These are phyloP conservation scores for Ambrosia trifida DNA, from an alignment of 129 eudicot species.

Conservation along the genomic window DNA sequence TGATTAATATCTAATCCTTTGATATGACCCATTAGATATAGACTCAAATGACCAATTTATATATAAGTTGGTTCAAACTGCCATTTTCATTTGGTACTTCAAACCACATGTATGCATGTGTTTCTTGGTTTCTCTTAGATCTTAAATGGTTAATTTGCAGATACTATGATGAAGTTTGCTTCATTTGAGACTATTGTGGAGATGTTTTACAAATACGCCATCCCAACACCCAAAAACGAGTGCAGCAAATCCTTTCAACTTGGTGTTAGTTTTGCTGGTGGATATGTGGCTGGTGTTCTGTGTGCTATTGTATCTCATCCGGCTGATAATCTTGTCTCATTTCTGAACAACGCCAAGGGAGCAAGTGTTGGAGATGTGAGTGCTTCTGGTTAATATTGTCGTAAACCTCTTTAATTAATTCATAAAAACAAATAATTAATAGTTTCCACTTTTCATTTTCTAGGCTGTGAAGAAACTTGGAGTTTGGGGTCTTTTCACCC, in stretches of 20 bases:
- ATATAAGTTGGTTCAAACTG: background rate
- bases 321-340: slow-evolving; percentile 44
- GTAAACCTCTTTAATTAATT: background rate
- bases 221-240: slow-evolving; percentile 77
- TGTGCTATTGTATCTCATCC: slow-evolving; percentile 42
- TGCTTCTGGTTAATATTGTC: slow-evolving; percentile 5
- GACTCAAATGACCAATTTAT: background rate
- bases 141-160: slow-evolving; percentile 45
- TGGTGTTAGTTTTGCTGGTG: slow-evolving; percentile 94
- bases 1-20: background rate
- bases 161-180: slow-evolving; percentile 98
- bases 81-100: background rate
- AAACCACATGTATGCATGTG: background rate
- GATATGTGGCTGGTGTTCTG: slow-evolving; percentile 84
- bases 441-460: background rate
- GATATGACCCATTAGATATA: background rate
- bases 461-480: slow-evolving; percentile 59
- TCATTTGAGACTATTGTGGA: slow-evolving; percentile 92
- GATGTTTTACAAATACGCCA: slow-evolving; percentile 71
- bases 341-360: slow-evolving; percentile 42
- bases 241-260: slow-evolving; percentile 86
- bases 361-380: slow-evolving; percentile 67
- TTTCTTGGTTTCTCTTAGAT: slow-evolving; percentile 4
- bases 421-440: background rate
- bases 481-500: slow-evolving; percentile 47